Base-by-base conservation (phyloP, 2,329 filamentous ascomycete genomes). In the Penicillium corylophilum region DNA sequence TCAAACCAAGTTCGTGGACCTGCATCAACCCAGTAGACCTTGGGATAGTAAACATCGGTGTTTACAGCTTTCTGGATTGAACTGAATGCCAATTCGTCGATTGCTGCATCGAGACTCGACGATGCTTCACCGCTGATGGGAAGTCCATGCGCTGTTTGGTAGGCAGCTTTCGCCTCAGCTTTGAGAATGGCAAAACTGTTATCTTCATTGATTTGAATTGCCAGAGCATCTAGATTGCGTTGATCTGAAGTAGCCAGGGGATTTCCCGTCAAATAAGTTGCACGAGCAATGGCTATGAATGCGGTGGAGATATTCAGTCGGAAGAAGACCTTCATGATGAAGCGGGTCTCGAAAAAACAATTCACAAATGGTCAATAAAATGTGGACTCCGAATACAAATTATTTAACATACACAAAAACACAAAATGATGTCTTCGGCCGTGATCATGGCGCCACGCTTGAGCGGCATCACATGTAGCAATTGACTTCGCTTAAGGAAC, bases 61-160 rank as follows among this genome's bases (percentile, higher is more conserved):
- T 55, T 53, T 8, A 53, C 47, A n/a, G 53, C 46, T 10, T 55
- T 53, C n/a, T 55, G 50, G n/a, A 53, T 44, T 7, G 53, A 20
- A 38, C 50, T 55, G 28, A 55, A 52, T 12, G 40, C 28, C 35
- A 53, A 38, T 35, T 55, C 53, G 16, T 55, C 53, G 29, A 55
- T 55, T 15, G 53, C 49, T 29, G 26, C 40, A 29, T 55, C 46
- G 20, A 55, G 40, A 39, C 41, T 46, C 12, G 49, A 48, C 9
- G 40, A 22, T 13, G 50, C 49, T 50, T 50, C 42, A 18, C 49
- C 53, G 26, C 43, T 55, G 22, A 55, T 53, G 29, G 45, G 42
- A 22, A 50, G 29, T 13, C 53, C 53, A 33, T 55, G 50, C 2
- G 46, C 50, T 33, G 49, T 46, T 35, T 50, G n/a, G 18, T 50